Conservation (phyloP, 805 yeast genomes). For the Zygosaccharomyces bisporus region DNA sequence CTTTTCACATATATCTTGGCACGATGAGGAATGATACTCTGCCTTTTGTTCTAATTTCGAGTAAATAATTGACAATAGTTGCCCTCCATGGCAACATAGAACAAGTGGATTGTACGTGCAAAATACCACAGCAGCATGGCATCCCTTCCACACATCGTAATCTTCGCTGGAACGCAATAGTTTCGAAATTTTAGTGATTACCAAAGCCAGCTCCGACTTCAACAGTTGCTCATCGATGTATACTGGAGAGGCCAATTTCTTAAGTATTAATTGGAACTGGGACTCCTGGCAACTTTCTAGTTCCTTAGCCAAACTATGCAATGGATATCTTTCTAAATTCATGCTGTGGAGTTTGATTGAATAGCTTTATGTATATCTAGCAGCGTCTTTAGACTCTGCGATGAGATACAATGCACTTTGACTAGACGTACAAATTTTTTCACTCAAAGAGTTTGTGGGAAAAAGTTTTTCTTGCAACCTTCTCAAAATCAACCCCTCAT, state of each 20-base stretch:
- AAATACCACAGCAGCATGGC: slow-evolving; percentile 48
- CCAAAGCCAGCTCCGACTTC: slow-evolving; percentile 32
- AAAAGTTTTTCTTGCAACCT: no score
- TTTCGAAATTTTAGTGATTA: slow-evolving; percentile 40
- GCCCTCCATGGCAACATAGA: slow-evolving; percentile 33
- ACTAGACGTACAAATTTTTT: background rate
- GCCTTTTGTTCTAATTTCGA: slow-evolving; percentile 30
- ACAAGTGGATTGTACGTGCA: slow-evolving; percentile 36
- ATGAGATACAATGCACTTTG: slow-evolving; percentile 9
- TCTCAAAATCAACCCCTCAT: background rate
- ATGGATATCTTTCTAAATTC: slow-evolving; percentile 21
- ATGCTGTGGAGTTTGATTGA: background rate
- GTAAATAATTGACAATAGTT: slow-evolving; percentile 27
- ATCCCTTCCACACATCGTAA: slow-evolving; percentile 56
- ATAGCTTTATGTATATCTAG: background rate
- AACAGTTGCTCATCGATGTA: slow-evolving; percentile 33
- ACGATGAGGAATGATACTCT: slow-evolving; percentile 21
- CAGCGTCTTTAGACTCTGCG: background rate
- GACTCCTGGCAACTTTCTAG: slow-evolving; percentile 29
- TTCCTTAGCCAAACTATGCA: slow-evolving; percentile 26
- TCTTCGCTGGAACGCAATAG: slow-evolving; percentile 43
- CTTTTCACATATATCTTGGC: slow-evolving; percentile 23
- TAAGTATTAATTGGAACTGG: slow-evolving; percentile 31
- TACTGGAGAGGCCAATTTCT: slow-evolving; percentile 24
- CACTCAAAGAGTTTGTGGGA: no score